Conservation (phyloP, 2,329 filamentous ascomycete genomes). For the Diaporthe capsici region DNA sequence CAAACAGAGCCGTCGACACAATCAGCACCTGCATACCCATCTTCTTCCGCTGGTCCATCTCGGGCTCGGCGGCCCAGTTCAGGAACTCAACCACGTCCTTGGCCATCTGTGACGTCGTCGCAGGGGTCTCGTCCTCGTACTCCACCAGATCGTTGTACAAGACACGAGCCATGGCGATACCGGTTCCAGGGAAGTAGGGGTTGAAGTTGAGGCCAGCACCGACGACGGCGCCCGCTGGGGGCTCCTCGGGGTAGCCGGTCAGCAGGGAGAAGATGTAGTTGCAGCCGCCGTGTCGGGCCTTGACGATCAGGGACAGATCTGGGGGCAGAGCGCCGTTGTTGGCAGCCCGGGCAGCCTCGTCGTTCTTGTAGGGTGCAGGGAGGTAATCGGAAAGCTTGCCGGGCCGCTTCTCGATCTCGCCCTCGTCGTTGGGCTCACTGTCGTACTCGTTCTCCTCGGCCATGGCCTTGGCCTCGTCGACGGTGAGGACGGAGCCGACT, state of each 20-base stretch:
- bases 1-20: slow-evolving; percentile 83
- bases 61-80: slow-evolving; percentile 98
- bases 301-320: slow-evolving; percentile 97
- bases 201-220: slow-evolving; percentile 98
- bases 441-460: slow-evolving; percentile 99
- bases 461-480: slow-evolving; percentile 97
- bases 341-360: slow-evolving; percentile 96
- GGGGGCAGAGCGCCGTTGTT: slow-evolving; percentile 98
- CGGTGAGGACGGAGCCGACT: slow-evolving; percentile 92
- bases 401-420: slow-evolving; percentile 97
- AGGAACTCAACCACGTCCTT: slow-evolving; percentile 99
- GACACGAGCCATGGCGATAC: slow-evolving; percentile 98
- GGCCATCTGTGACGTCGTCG: slow-evolving; percentile 98
- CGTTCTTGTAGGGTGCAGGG: slow-evolving; percentile 96
- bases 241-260: slow-evolving; percentile 97
- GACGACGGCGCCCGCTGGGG: slow-evolving; percentile 88
- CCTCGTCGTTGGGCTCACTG: slow-evolving; percentile 96
- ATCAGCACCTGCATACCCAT: slow-evolving; percentile 98
- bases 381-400: slow-evolving; percentile 99
- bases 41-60: slow-evolving; percentile 99
- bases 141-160: slow-evolving; percentile 98
- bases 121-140: slow-evolving; percentile 96
- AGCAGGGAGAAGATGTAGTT: slow-evolving; percentile 98
- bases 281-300: slow-evolving; percentile 97
- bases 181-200: slow-evolving; percentile 99